Evolutionary conservation across 306 rosid species (phyloP), one percentile per base, ranked within the genome.

Genomic region (Trifolium fragiferum): DNA sequence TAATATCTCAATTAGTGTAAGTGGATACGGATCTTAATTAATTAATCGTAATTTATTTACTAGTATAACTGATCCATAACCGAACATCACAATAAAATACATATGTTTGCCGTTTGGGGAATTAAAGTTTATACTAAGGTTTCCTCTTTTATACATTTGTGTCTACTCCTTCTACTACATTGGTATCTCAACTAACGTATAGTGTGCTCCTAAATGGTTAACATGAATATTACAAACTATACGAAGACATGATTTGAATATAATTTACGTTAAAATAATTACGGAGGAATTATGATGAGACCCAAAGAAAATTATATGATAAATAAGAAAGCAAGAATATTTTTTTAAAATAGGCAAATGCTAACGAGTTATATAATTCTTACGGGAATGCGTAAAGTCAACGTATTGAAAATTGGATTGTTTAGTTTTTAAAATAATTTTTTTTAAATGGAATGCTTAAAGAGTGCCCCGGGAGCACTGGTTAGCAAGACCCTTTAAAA

Each of bases 101-200:
- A 27, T 11, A 60, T 30, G 66, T 32, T 30, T 30, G 33, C 33
- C 33, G 6, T 30, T 54, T 47, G 54, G 21, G 23, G 61, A 66
- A 70, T 75, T 41, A 19, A 74, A 68, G 35, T 2, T 60, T 68
- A 67, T 63, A 18, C 15, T 41, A 8, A 9, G 40, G 41, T 70
- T 57, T 58, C 35, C 30, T 43, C n/a, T 63, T 72, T 13, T 57
- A 47, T 76, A 66, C 57, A 25, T 69, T 70, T 41, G 15, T 79
- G 81, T 75, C 78, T 37, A 40, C 68, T 66, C 3, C 58, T 66
- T 40, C 57, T 40, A 41, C 83, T 58, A 75, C 79, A 83, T 69
- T 69, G 53, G 35, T 63, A 83, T 83, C 83, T 53, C 32, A 78
- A 69, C 67, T 46, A 20, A 44, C 30, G 51, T 74, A 44, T 30